These are phyloP conservation scores for Escovopsis sp. DNA, from an alignment of 2,329 filamentous ascomycete genomes.

Conservation along the genomic window DNA sequence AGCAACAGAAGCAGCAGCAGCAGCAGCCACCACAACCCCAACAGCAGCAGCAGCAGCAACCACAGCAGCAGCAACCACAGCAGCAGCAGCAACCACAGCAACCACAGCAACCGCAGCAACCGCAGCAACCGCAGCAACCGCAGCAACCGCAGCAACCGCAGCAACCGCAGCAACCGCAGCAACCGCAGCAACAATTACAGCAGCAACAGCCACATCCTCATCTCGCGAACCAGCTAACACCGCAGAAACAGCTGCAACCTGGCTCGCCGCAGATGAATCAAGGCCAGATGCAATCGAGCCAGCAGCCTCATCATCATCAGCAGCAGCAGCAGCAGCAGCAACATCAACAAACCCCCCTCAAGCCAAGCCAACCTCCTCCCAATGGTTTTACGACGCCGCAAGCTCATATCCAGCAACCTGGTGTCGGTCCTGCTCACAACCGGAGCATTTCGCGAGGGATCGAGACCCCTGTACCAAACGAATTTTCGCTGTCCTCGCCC, in stretches of 20 bases:
- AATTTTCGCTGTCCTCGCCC: constrained; percentile 33
- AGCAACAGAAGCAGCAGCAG: constrained; percentile 30
- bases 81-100: constrained; percentile 20
- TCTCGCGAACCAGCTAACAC: constrained; percentile 14
- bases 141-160: too few relatives aligned
- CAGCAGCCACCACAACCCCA: constrained; percentile 16
- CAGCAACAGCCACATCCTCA: constrained; percentile 16
- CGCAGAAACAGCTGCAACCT: constrained; percentile 22
- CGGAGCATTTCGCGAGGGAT: constrained; percentile 27
- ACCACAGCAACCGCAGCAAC: constrained; percentile 26
- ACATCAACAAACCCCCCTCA: constrained; percentile 25
- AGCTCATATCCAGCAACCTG: constrained; percentile 7
- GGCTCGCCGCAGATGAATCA: constrained; percentile 15
- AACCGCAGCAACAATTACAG: constrained; percentile 10
- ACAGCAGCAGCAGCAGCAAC: constrained; percentile 18
- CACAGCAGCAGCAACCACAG: constrained; percentile 17
- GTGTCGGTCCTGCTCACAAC: constrained; percentile 1
- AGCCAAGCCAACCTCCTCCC: constrained; percentile 22
- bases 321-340: constrained; percentile 5
- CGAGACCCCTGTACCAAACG: constrained; percentile 22
- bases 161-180: too few relatives aligned
- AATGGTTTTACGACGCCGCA: constrained; percentile 25
- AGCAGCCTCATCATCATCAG: constrained; percentile 3
- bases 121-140: constrained; percentile 19
- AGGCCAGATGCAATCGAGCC: constrained; percentile 24